phyloP scores from a whole-genome alignment of 1,139 yeast genomes.

The Saccharomyces hybrid region DNA sequence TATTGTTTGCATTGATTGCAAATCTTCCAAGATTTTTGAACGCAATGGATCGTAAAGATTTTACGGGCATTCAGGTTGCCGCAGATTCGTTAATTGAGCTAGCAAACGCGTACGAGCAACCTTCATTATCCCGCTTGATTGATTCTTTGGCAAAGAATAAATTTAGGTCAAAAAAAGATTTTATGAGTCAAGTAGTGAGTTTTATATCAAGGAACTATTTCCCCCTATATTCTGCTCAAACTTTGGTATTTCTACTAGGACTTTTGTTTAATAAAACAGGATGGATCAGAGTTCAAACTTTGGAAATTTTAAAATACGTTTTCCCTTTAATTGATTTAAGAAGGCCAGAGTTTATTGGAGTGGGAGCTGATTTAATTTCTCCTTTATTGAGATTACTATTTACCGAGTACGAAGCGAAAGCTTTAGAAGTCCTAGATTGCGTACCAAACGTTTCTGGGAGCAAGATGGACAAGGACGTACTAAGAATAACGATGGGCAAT shows the following conservation, averaged over 20 bases:
- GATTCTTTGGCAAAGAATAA: conserved; percentile 69
- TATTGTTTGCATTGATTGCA: conserved; percentile 65
- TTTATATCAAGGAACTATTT: conserved; percentile 65
- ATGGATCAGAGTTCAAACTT: conserved; percentile 77
- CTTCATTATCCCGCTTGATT: conserved; percentile 63
- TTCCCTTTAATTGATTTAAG: conserved; percentile 74
- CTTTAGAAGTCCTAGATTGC: conserved; percentile 83
- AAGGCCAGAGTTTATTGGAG: conserved; percentile 73
- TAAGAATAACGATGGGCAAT: conserved; percentile 87
- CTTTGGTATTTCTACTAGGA: conserved; percentile 69
- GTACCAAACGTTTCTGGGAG: conserved; percentile 83
- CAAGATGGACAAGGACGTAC: conserved; percentile 80
- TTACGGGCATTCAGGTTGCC: conserved; percentile 49
- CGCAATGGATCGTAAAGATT: conserved; percentile 55
- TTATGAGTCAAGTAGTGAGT: conserved; percentile 69
- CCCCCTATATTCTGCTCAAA: conserved; percentile 68
- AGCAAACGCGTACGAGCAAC: conserved; percentile 52
- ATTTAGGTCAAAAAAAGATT: conserved; percentile 84
- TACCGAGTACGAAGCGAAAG: conserved; percentile 83
- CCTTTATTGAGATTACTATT: conserved; percentile 76
- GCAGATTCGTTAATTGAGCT: conserved; percentile 52
- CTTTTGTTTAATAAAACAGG: conserved; percentile 64
- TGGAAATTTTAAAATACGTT: conserved; percentile 65
- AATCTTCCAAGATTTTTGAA: conserved; percentile 80
- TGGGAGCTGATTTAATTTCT: conserved; percentile 91